A percentile compares a stretch with the other conserved stretches of the same genome.
These are phyloP conservation scores for Rosa chinensis DNA, from an alignment of 306 rosid genomes.

Conservation along the genomic window DNA sequence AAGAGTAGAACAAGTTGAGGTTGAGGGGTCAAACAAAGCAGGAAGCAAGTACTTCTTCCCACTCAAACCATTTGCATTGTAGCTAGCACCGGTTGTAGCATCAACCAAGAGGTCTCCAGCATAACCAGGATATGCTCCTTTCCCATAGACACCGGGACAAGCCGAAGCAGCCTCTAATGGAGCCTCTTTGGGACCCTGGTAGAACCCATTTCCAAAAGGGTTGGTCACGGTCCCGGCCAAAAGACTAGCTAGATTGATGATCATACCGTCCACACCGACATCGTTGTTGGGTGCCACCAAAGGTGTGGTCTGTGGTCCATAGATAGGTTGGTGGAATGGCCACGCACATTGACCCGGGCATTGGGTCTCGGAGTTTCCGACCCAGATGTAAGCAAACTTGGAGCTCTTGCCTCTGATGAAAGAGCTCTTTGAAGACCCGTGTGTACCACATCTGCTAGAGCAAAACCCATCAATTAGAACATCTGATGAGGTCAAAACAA, in stretches of 20 bases:
- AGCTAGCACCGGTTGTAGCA: constrained; percentile 58
- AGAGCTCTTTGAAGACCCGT: constrained; percentile 33
- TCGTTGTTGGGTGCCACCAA: constrained; percentile 65
- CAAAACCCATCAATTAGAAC: constrained; percentile 41
- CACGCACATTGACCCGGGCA: constrained; percentile 83
- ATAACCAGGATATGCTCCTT: constrained; percentile 79
- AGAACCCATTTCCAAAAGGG: constrained; percentile 68
- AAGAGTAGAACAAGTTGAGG: constrained; percentile 51
- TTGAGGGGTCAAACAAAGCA: constrained; percentile 52
- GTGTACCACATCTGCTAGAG: constrained; percentile 38
- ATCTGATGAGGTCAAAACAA: constrained; percentile 48
- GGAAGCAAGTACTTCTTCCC: constrained; percentile 61
- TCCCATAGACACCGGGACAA: constrained; percentile 58
- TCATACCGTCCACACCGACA: constrained; percentile 69
- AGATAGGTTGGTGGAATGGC: constrained; percentile 86
- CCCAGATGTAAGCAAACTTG: constrained; percentile 66
- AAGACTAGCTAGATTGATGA: constrained; percentile 65
- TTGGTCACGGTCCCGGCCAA: constrained; percentile 63
- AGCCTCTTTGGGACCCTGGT: constrained; percentile 71
- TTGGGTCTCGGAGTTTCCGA: constrained; percentile 65
- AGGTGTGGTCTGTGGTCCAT: constrained; percentile 59
- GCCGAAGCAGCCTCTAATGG: constrained; percentile 73
- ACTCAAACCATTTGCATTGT: constrained; percentile 47
- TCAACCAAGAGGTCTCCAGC: constrained; percentile 57
- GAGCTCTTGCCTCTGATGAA: constrained; percentile 23